Evolutionary conservation across 2,329 filamentous ascomycete genomes (phyloP).

Genomic region (Madurella fahalii): DNA sequence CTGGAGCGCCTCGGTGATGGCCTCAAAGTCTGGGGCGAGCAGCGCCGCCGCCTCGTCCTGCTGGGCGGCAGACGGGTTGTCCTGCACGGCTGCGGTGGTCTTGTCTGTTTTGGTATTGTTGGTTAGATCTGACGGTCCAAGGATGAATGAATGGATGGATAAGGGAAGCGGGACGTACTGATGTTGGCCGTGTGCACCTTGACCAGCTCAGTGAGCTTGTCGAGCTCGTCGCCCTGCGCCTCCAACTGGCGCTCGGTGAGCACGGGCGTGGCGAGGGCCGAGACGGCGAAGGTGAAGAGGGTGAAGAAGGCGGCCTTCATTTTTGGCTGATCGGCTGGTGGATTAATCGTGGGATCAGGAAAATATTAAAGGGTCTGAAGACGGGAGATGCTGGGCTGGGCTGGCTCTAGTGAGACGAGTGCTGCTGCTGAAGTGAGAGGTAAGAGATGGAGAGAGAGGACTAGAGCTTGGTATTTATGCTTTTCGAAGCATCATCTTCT

Average conservation of each 20-base stretch:
- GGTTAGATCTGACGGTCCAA: not conserved
- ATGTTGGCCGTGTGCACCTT: conserved; percentile 28
- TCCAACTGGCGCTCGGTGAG: conserved; percentile 24
- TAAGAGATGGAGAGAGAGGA: not conserved
- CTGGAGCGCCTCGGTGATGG: conserved; percentile 25
- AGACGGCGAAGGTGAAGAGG: conserved; percentile 24
- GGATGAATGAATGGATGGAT: not conserved
- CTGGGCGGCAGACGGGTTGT: conserved; percentile 21
- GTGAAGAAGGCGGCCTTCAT: conserved; percentile 27
- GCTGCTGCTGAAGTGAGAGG: conserved; percentile 1
- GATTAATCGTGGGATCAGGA: not conserved
- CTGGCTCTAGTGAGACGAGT: not conserved
- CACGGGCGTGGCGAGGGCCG: conserved; percentile 23
- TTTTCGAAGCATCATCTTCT: not conserved
- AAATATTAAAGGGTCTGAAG: not conserved
- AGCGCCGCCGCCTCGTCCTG: conserved; percentile 23
- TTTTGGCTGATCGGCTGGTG: conserved; percentile 15
- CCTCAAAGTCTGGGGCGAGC: conserved; percentile 26
- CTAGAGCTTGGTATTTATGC: conserved; percentile 2
- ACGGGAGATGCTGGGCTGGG: not conserved
- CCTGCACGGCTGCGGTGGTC: conserved; percentile 21
- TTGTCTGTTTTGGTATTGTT: conserved; percentile 18
- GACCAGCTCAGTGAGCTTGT: conserved; percentile 22
- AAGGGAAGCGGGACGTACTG: conserved; percentile 19
- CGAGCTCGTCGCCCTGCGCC: conserved; percentile 21